phyloP scores from a whole-genome alignment of 352 stramenopile genomes.

The Phytophthora kernoviae region DNA sequence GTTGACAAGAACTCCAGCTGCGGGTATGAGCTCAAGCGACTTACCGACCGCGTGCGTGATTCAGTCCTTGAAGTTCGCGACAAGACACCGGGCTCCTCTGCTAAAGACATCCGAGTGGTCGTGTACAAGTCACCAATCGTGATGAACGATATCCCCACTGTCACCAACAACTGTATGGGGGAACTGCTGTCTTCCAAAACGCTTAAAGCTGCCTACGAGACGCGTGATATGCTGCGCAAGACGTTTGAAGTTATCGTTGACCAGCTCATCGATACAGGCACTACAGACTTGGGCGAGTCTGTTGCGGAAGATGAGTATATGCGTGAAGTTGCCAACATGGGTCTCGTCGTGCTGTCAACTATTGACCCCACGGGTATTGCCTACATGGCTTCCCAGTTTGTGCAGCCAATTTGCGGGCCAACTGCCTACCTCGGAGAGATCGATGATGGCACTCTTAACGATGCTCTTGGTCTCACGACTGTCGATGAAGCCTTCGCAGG shows the following conservation, averaged over 20 bases:
- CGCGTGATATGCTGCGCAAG: conserved; percentile 15
- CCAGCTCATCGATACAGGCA: conserved; percentile 9
- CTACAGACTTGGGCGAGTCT: conserved; percentile 12
- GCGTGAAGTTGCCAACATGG: conserved; percentile 33
- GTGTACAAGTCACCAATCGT: conserved; percentile 21
- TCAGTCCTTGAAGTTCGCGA: conserved; percentile 1
- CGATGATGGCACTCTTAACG: conserved; percentile 22
- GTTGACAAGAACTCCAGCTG: conserved; percentile 14
- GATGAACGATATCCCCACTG: conserved; percentile 18
- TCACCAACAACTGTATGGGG: conserved; percentile 18
- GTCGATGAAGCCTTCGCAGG: conserved; percentile 26
- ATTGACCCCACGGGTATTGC: conserved; percentile 40
- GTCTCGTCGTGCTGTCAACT: conserved; percentile 25
- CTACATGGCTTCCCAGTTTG: conserved; percentile 33
- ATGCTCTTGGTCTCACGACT: conserved; percentile 12
- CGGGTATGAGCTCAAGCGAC: conserved; percentile 13
- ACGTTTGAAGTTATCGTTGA: conserved; percentile 17
- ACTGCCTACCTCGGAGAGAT: conserved; percentile 30
- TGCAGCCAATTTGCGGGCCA: conserved; percentile 38
- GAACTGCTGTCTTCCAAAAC: conserved; percentile 12
- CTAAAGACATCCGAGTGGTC: conserved; percentile 13
- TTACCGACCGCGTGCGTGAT: conserved; percentile 13
- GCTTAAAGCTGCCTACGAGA: conserved; percentile 9
- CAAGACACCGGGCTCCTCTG: background rate
- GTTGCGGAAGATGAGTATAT: conserved; percentile 30